Base-by-base conservation (phyloP, 1,139 yeast species). In the Sugiyamaella novakii region DNA sequence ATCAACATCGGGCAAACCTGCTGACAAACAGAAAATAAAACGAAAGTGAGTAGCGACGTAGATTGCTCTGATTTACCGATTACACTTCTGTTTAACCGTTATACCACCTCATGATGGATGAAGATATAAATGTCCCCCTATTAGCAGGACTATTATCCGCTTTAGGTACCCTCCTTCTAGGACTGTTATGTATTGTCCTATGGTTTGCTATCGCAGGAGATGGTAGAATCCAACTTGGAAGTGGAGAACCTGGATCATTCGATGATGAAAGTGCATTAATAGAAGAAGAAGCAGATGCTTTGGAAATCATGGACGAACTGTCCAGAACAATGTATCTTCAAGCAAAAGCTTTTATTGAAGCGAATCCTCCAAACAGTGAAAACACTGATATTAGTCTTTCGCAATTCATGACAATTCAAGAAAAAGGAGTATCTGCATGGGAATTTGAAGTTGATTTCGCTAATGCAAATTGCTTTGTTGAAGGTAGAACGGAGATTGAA, bases 371-470 rank as follows among this genome's bases (percentile, higher is more conserved):
- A 0, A 70, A 71, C 49, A 65, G 69, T 36, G 61, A 67, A 29
- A 65, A 63, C 44, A 65, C 73, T 14, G 75, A 71, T 51, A 70
- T 70, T 52, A 64, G 68, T 43, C 54, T 79, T 68, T 66, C 71
- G 67, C 69, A 72, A 66, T 76, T 78, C 66, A 70, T 70, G 68
- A 73, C 73, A 22, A 87, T 92, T 29, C 95, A 88, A 61, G 98
- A 94, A 61, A 89, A 87, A 66, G 99, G 97, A 0, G 84, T 94
- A 0, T 73, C 79, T 24, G 98, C 98, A 0, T 92, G 95, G 94
- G 95, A 88, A 61, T 92, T 94, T 64, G 79, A 78, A 52, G 87
- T 87, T 38, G 91, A 88, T 62, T 63, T 67, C 40, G 70, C 70
- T 80, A 52, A 80, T 79, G 65, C 65, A 42, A 61, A 82, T 77